phyloP scores from a whole-genome alignment of 1,139 yeast species.

The Pichia sp. region DNA sequence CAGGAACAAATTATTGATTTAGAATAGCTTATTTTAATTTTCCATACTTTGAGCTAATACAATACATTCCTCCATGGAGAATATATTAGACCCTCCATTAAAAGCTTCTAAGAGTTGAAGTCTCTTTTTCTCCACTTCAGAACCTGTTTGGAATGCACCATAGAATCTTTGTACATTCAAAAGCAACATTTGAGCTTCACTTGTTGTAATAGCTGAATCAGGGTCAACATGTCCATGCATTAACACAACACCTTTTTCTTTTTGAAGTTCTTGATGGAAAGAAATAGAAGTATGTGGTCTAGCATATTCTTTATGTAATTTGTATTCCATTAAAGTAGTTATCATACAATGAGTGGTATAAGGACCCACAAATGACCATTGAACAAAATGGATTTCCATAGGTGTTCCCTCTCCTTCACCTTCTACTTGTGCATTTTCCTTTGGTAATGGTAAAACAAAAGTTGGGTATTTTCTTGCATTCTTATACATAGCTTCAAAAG shows the following conservation, averaged over 20 bases:
- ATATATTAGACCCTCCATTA: constrained; percentile 58
- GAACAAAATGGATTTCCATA: constrained; percentile 83
- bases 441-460: constrained; percentile 65
- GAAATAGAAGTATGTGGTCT: constrained; percentile 89
- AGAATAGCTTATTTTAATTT: constrained; percentile 22
- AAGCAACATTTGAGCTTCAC: constrained; percentile 68
- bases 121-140: constrained; percentile 40
- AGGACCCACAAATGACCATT: constrained; percentile 89
- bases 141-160: constrained; percentile 51
- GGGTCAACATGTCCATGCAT: constrained; percentile 84
- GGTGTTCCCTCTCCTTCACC: constrained; percentile 34
- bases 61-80: constrained; percentile 61
- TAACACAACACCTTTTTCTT: constrained; percentile 58
- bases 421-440: constrained; percentile 29
- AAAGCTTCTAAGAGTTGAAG: constrained; percentile 56
- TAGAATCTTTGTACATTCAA: constrained; percentile 85
- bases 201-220: constrained; percentile 54
- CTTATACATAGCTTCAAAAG: constrained; percentile 54
- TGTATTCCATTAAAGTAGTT: constrained; percentile 88
- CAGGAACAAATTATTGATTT: too few relatives aligned
- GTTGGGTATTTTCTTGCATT: constrained; percentile 72
- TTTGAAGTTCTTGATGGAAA: constrained; percentile 74
- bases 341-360: constrained; percentile 82
- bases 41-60: constrained; percentile 70
- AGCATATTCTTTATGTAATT: constrained; percentile 85